These are phyloP conservation scores for Linderniella brevidens DNA, from an alignment of 257 asterid species.

Conservation along the genomic window DNA sequence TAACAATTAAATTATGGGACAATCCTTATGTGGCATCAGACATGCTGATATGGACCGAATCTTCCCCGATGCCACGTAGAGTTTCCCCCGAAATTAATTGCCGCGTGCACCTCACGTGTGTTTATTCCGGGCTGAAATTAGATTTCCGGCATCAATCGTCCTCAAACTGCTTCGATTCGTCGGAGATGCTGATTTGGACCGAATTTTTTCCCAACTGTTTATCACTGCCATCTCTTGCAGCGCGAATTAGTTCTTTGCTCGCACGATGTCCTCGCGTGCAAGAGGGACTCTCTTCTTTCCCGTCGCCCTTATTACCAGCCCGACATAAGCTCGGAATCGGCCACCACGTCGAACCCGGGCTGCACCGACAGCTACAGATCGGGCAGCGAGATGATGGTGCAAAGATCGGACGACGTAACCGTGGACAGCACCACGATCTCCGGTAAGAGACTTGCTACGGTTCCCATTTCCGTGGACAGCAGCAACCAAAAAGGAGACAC, in stretches of 20 bases:
- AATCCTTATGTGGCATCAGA: too few relatives aligned
- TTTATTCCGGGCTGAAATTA: too few relatives aligned
- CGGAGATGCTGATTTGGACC: neutral
- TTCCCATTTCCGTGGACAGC: constrained; percentile 40
- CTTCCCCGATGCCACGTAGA: too few relatives aligned
- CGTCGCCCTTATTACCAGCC: constrained; percentile 72
- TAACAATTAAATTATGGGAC: too few relatives aligned
- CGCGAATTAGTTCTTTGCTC: constrained; percentile 92
- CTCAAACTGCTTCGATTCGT: too few relatives aligned
- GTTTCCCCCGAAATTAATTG: too few relatives aligned
- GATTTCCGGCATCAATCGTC: too few relatives aligned
- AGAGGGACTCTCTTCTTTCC: constrained; percentile 57
- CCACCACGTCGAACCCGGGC: constrained; percentile 75
- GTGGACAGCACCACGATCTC: constrained; percentile 78
- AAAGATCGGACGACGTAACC: constrained; percentile 72
- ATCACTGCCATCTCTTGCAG: constrained; percentile 24
- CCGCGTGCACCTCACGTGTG: too few relatives aligned
- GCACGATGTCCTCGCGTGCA: constrained; percentile 68
- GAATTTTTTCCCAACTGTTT: neutral
- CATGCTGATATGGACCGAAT: too few relatives aligned
- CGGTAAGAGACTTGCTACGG: constrained; percentile 49
- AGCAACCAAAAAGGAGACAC: constrained; percentile 66
- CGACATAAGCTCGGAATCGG: constrained; percentile 89
- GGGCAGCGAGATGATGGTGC: constrained; percentile 53
- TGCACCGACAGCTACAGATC: constrained; percentile 53